phyloP scores from a whole-genome alignment of 2,329 filamentous ascomycete species.

The Dothideomycetes sp. region DNA sequence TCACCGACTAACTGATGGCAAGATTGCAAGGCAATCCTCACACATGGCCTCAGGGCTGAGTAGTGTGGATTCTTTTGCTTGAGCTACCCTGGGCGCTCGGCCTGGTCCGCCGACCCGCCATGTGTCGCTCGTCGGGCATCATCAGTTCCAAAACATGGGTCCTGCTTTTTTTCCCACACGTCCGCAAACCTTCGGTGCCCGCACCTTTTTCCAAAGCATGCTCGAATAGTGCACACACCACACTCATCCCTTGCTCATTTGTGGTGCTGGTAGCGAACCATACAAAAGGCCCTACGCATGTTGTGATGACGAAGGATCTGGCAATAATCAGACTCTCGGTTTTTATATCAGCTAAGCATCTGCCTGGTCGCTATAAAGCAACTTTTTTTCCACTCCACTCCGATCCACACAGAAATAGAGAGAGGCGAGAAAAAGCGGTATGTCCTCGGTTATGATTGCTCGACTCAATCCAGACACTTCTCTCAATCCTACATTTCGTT shows the following conservation, averaged over 20 bases:
- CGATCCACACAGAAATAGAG: slow-evolving; percentile 10
- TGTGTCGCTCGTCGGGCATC: slow-evolving; percentile 9
- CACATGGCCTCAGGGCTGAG: no score
- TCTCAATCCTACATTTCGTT: slow-evolving; percentile 12
- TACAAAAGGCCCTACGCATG: slow-evolving; percentile 12
- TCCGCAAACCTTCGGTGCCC: no score
- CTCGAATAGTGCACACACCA: slow-evolving; percentile 12
- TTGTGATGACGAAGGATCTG: slow-evolving; percentile 11
- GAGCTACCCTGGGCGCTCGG: slow-evolving; percentile 10
- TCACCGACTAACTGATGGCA: no score
- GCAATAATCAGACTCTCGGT: no score
- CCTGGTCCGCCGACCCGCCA: slow-evolving; percentile 9
- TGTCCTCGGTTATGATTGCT: slow-evolving; percentile 14
- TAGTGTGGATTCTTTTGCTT: no score
- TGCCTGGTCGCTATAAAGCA: slow-evolving; percentile 7
- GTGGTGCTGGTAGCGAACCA: slow-evolving; percentile 9
- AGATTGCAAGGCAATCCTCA: no score
- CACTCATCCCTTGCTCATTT: slow-evolving; percentile 12
- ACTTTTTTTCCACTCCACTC: slow-evolving; percentile 6
- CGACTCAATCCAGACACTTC: slow-evolving; percentile 11
- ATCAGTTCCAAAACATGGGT: slow-evolving; percentile 9
- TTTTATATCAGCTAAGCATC: slow-evolving; percentile 13
- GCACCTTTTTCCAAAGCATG: slow-evolving; percentile 10
- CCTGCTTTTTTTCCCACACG: slow-evolving; percentile 9
- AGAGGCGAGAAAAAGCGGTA: no score